Percentiles rank a stretch among this genome's conserved stretches.
Conservation (phyloP, 2,329 filamentous ascomycete species). For the Paramyrothecium sp. region DNA sequence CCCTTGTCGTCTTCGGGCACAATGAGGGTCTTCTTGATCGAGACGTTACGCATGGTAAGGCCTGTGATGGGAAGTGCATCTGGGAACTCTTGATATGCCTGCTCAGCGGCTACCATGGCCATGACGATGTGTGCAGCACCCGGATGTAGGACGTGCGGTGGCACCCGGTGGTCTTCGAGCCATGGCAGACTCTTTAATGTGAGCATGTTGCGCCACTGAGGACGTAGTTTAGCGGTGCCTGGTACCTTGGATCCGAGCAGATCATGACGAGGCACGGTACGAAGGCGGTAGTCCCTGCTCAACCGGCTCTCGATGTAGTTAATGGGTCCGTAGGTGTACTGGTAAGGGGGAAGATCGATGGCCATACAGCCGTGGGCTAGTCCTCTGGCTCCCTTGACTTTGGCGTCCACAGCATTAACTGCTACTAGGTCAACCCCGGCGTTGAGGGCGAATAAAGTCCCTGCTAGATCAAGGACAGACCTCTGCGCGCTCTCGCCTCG, state of each 20-base stretch:
- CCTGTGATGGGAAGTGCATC: background rate
- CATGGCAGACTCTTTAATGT: background rate
- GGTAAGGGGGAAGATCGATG: conserved; percentile 6
- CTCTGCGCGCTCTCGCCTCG: background rate
- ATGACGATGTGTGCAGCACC: background rate
- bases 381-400: too few species aligned
- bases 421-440: background rate
- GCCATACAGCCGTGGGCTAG: conserved; percentile 1
- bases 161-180: background rate
- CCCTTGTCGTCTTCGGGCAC: conserved; percentile 4
- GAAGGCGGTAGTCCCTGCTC: conserved; percentile 11
- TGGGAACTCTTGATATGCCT: background rate
- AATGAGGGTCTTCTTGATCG: conserved; percentile 1
- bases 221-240: background rate
- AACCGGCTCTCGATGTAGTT: conserved; percentile 2
- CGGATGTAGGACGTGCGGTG: background rate
- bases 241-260: conserved; percentile 7
- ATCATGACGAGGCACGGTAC: conserved; percentile 10
- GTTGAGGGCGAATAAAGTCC: conserved; percentile 4
- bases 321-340: conserved; percentile 2
- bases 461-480: conserved; percentile 2
- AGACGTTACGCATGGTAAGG: background rate
- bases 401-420: background rate
- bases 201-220: conserved; percentile 1
- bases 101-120: background rate